Evolutionary conservation across 306 rosid species (phyloP).

Genomic region (Phaseolus lunatus): DNA sequence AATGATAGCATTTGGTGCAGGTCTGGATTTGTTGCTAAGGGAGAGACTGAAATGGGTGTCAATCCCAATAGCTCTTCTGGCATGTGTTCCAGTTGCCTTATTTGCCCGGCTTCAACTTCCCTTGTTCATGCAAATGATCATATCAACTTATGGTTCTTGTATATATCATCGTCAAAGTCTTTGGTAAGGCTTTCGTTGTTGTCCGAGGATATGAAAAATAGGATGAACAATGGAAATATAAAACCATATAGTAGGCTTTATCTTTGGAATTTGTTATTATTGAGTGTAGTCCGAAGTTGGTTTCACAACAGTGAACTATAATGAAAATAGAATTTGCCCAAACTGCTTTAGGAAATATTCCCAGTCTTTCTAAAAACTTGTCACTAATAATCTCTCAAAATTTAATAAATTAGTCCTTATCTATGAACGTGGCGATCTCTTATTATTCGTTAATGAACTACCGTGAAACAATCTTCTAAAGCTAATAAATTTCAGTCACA

Average conservation of each 20-base stretch:
- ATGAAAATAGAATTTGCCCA: not conserved
- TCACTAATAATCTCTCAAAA: not conserved
- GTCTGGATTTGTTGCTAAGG: constrained; percentile 40
- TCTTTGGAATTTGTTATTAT: not conserved
- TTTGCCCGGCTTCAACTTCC: constrained; percentile 54
- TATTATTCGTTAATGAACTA: not conserved
- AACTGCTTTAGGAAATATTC: not conserved
- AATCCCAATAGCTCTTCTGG: constrained; percentile 48
- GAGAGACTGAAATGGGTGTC: constrained; percentile 53
- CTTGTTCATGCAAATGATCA: constrained; percentile 49
- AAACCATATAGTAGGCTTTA: not conserved
- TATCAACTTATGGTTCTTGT: constrained; percentile 50
- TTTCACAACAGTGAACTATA: not conserved
- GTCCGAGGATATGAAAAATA: not conserved
- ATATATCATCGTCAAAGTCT: constrained; percentile 18
- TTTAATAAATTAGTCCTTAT: not conserved
- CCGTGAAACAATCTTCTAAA: no score
- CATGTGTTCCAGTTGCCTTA: constrained; percentile 49
- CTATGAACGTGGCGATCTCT: not conserved
- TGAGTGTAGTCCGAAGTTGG: not conserved
- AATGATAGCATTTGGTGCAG: constrained; percentile 60
- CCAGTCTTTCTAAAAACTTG: not conserved
- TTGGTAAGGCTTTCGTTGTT: constrained; percentile 41
- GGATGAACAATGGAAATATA: not conserved
- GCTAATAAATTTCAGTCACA: no score